Base-by-base conservation (phyloP, 2,329 filamentous ascomycete genomes). In the Alternaria angustiovoidea region DNA sequence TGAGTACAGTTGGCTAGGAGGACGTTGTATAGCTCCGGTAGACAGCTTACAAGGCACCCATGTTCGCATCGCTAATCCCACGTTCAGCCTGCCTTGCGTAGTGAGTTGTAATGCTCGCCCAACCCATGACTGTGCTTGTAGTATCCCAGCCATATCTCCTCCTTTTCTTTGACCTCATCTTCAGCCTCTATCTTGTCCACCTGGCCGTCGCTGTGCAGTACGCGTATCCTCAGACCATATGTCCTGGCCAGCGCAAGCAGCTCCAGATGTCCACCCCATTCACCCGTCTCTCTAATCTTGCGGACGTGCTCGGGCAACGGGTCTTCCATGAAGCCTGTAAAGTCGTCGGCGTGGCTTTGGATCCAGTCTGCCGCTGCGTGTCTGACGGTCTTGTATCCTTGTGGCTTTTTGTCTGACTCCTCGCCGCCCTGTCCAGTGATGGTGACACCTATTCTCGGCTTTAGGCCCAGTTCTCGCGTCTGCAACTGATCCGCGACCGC, bases 261-360 rank as follows among this genome's bases (percentile, higher is more conserved):
- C 83, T 99, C 95, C 64, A 97, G 80, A 82, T 98, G 92, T 0
- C 95, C 95, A 51, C 95, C 95, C 95, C 95, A 99, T 80, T 97
- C 94, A 0, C 92, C 94, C 49, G 94, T 97, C 59, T 95, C 88
- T 64, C 89, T 82, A 61, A 99, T 92, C 80, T 91, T 92, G 47
- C 81, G 80, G 47, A 92, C 85, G 78, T 98, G 96, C 8, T 81
- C 81, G 3, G 87, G 86, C 47, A 97, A 75, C 14, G 89, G 88
- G 76, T 95, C 93, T 73, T 96, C 94, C 68, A 97, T 82, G 74
- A 97, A 99, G 0, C 91, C 89, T 57, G 85, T 88, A 76, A 97
- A 98, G 70, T 96, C 92, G 65, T 93, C 91, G 11, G 85, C 80
- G 76, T 97, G 88, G 14, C 81, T 76, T 59, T 82, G 79, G 73